phyloP scores from a whole-genome alignment of 2,329 filamentous ascomycete species.

The Hymenoscyphus albidus region DNA sequence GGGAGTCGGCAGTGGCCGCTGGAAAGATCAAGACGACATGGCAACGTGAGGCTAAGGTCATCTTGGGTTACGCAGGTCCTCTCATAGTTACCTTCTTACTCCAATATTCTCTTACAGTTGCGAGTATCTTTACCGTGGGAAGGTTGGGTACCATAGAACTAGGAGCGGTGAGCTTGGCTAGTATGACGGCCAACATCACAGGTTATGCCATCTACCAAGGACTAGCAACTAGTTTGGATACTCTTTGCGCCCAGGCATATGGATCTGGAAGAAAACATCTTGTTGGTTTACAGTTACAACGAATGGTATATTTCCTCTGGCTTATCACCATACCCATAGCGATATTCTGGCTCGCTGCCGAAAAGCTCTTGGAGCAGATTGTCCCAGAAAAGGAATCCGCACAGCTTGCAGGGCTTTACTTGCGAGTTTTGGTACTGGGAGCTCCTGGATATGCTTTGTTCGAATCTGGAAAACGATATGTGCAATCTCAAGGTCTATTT shows the following conservation, averaged over 20 bases:
- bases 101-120: slow-evolving; percentile 81
- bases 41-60: slow-evolving; percentile 81
- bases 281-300: slow-evolving; percentile 77
- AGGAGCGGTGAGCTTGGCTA: slow-evolving; percentile 63
- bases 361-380: slow-evolving; percentile 59
- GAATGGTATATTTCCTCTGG: slow-evolving; percentile 77
- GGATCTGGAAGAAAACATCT: slow-evolving; percentile 86
- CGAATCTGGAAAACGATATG: slow-evolving; percentile 73
- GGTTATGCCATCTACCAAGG: slow-evolving; percentile 76
- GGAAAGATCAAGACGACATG: slow-evolving; percentile 86
- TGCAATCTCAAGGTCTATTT: slow-evolving; percentile 80
- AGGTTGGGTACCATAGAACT: slow-evolving; percentile 68
- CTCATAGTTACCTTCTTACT: slow-evolving; percentile 71
- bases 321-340: slow-evolving; percentile 68
- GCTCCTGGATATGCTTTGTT: slow-evolving; percentile 74
- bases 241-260: slow-evolving; percentile 89
- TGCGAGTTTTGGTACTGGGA: slow-evolving; percentile 65
- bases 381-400: slow-evolving; percentile 71
- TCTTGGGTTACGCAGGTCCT: slow-evolving; percentile 67
- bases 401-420: slow-evolving; percentile 66
- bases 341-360: slow-evolving; percentile 63
- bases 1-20: slow-evolving; percentile 78
- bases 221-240: slow-evolving; percentile 87
- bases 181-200: slow-evolving; percentile 78
- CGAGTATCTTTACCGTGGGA: slow-evolving; percentile 75